phyloP scores from a whole-genome alignment of 2,329 filamentous ascomycete species.

The Paecilomyces sp. region DNA sequence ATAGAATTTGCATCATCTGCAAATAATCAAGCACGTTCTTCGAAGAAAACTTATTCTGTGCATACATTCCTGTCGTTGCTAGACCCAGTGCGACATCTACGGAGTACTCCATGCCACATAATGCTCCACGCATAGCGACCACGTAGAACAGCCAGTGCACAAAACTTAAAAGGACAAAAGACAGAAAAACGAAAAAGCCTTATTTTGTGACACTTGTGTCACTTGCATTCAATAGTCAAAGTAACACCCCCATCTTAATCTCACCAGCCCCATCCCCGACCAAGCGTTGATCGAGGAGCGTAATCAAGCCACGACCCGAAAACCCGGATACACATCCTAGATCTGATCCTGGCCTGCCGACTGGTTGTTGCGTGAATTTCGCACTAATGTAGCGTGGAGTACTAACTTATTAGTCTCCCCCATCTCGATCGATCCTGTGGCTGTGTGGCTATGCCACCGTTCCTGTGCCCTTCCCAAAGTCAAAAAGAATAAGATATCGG shows the following conservation, averaged over 20 bases:
- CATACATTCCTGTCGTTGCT: too few relatives aligned
- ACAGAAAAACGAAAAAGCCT: neutral
- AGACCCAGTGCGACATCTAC: too few relatives aligned
- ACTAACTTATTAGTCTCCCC: neutral
- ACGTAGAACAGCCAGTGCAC: neutral
- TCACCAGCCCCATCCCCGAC: neutral
- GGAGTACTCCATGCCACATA: neutral
- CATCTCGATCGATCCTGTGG: constrained; percentile 1
- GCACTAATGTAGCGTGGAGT: neutral
- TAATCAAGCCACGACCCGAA: neutral
- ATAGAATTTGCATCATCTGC: neutral
- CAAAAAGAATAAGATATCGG: neutral
- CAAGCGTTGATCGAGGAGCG: neutral
- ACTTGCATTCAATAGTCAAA: neutral
- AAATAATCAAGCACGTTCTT: neutral
- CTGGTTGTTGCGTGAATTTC: neutral
- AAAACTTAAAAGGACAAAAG: neutral
- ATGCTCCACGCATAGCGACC: neutral
- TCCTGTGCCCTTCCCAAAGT: neutral
- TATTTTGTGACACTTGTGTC: neutral
- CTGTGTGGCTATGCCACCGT: neutral
- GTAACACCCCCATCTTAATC: neutral
- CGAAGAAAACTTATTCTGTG: neutral
- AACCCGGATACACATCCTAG: neutral
- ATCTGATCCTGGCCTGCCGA: neutral